Evolutionary conservation across 305 asterid genomes (phyloP), one percentile per base, ranked within the genome.

Genomic region (Plantago coronopus): DNA sequence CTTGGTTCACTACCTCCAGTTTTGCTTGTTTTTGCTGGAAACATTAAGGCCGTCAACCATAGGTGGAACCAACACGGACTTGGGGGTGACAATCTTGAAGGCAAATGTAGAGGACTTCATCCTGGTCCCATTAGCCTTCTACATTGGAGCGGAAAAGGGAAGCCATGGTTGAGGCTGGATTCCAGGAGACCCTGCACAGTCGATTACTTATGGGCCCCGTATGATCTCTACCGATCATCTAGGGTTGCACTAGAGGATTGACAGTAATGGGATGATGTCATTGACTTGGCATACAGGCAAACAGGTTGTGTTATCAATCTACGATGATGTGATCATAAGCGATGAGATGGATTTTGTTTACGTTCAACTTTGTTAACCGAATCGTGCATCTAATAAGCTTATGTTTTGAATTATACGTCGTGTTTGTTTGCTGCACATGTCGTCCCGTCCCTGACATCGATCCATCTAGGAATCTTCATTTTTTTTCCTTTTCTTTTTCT

Each of bases 51-150:
- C 2, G 81, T 86, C 3, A 79, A 86, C 61, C 95, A 81, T 18
- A 68, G 88, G 61, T 86, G 91, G 95, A 86, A 86, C 23, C 88
- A 83, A 48, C 94, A 85, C 23, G 94, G 94, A 3, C 71, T 76
- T 31, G 83, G 85, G 5, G 85, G 83, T 14, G 83, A 74, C 34
- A 80, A 77, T 6, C 17, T 72, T 1, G 76, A 76, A 48, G 81
- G 78, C 34, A 76, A 48, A 48, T 71, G 80, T 17, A 64, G 80
- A 61, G 69, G 64, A 17, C 59, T 75, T 51, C 80, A 71, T 19
- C 80, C 76, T 25, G 80, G 77, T 1, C 72, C 77, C 12, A 64
- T 75, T 17, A 75, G 80, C 38, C 60, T 75, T 2, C 67, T 75
- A 21, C 80, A 75, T 67, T 75, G 80, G 80, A 75, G 80, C 46